Base-by-base conservation (phyloP, 2,329 filamentous ascomycete genomes). In the Aureobasidium vineae region DNA sequence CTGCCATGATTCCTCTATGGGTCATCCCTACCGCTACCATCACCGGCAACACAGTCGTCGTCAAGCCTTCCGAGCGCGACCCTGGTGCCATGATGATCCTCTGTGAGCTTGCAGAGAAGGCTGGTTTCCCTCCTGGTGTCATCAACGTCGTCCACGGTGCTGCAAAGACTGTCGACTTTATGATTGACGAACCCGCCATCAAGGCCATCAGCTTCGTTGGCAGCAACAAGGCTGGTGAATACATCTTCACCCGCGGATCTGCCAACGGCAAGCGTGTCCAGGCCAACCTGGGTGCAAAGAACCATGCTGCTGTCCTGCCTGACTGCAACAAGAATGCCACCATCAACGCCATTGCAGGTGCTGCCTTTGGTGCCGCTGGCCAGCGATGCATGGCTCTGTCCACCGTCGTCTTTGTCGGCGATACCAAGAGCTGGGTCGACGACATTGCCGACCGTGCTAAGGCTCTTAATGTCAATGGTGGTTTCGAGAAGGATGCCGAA, bases 1-100 rank as follows among this genome's bases (percentile, higher is more conserved):
- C 91, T 50, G 91, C 91, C 72, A 96, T 96, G 91, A 95, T 96
- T 77, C 91, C 91, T 3, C 84, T 96, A n/a, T 96, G 91, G 91
- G 92, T 86, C 68, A 92, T 96, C 69, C 91, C 91, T 45, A 90
- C 95, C 72, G 91, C 91, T 54, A 91, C 90, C 50, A 86, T 93
- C 33, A 92, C 90, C 21, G 91, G 91, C 63, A 96, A 96, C 82
- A 93, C 90, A 16, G 82, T 92, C 67, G 86, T 96, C 71, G 82
- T 96, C 72, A 96, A 96, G 84, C 91, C 91, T 11, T 94, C 91
- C 1, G 91, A 96, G 81, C 87, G 91, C 67, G 91, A 94, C 73
- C 91, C 91, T 10, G 91, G 91, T 68, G 90, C 90, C 11, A 87
- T 88, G 73, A 92, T 95, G 89, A 94, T 95, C 74, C 83, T 95